These are phyloP conservation scores for Vitis hybrid DNA, from an alignment of 177 flowering plant genomes.

Conservation along the genomic window DNA sequence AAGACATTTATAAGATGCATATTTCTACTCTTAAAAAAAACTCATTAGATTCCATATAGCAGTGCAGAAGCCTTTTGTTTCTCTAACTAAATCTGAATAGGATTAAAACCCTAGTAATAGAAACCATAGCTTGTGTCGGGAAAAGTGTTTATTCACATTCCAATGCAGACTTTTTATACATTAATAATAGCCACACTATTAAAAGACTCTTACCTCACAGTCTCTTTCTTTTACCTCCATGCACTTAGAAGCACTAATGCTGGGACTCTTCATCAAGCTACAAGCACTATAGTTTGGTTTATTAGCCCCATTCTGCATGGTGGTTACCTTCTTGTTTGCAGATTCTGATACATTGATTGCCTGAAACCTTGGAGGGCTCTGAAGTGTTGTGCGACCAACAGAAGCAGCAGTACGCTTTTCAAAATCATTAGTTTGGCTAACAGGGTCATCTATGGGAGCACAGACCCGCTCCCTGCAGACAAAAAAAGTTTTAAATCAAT, in stretches of 20 bases:
- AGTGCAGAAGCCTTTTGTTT: no score
- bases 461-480: conserved; percentile 55
- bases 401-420: conserved; percentile 22
- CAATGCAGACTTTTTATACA: not conserved
- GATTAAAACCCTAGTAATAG: no score
- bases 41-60: no score
- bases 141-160: not conserved
- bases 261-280: conserved; percentile 46
- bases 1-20: no score
- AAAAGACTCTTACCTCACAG: conserved; percentile 19
- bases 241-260: conserved; percentile 57
- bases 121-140: no score
- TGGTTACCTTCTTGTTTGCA: conserved; percentile 7
- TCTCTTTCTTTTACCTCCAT: conserved; percentile 27
- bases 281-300: conserved; percentile 35
- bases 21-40: no score
- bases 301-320: conserved; percentile 24
- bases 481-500: not conserved
- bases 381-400: conserved; percentile 23
- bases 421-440: conserved; percentile 19
- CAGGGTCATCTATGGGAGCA: conserved; percentile 27
- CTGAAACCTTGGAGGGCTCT: conserved; percentile 28
- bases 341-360: conserved; percentile 17
- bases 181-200: not conserved
- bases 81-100: no score